Evolutionary conservation across 1,284 basidiomycete genomes (phyloP).

Genomic region (Xerocomus tenax): DNA sequence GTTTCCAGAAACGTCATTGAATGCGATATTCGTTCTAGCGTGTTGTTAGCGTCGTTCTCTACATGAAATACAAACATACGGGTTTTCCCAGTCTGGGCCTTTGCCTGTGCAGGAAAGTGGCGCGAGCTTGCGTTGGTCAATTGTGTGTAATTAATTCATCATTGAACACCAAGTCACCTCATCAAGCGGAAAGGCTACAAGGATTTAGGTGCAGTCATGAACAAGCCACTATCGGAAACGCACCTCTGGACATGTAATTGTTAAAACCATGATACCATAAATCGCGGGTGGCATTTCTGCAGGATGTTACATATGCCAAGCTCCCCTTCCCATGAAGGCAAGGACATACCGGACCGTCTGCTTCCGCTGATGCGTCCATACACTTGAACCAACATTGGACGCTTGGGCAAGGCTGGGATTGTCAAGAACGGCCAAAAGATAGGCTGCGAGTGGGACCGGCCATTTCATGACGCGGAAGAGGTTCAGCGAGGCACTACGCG

Average conservation of each 20-base stretch:
- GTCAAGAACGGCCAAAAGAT: slow-evolving; percentile 42
- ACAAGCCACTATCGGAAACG: slow-evolving; percentile 19
- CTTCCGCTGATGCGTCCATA: slow-evolving; percentile 57
- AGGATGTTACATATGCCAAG: slow-evolving; percentile 2
- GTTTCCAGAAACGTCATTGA: slow-evolving; percentile 82
- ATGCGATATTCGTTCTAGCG: slow-evolving; percentile 54
- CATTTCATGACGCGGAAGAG: slow-evolving; percentile 48
- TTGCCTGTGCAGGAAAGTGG: slow-evolving; percentile 79
- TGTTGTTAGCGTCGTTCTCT: slow-evolving; percentile 8
- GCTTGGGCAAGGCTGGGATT: slow-evolving; percentile 33
- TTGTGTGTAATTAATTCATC: neutral
- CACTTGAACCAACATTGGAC: slow-evolving; percentile 29
- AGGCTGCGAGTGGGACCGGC: slow-evolving; percentile 47
- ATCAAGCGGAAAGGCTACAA: slow-evolving; percentile 69
- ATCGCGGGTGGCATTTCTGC: slow-evolving; percentile 60
- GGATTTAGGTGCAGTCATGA: slow-evolving; percentile 4
- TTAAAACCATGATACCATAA: slow-evolving; percentile 80
- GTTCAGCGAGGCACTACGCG: slow-evolving; percentile 2
- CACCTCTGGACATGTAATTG: slow-evolving; percentile 72
- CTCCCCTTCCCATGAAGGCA: neutral
- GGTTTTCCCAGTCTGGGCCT: slow-evolving; percentile 72
- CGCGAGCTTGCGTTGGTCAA: slow-evolving; percentile 48
- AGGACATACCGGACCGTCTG: slow-evolving; percentile 48
- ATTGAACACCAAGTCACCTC: slow-evolving; percentile 43
- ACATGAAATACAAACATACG: slow-evolving; percentile 43